These are phyloP conservation scores for Murraya paniculata DNA, from an alignment of 345 rosid genomes.

Conservation along the genomic window DNA sequence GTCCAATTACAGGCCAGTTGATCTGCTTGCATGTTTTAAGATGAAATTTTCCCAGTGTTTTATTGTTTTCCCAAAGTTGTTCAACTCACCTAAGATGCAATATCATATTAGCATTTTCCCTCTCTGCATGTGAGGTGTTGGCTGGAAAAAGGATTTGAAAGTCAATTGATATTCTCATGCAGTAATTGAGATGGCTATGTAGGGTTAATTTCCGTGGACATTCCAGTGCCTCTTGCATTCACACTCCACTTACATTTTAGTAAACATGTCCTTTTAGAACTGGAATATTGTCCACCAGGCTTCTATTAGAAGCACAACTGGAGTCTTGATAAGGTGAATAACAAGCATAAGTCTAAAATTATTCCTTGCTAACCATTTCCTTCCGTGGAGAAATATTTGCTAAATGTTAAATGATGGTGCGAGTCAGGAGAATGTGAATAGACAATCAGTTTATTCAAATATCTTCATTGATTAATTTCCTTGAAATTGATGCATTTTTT, in stretches of 20 bases:
- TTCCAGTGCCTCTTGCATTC: neutral
- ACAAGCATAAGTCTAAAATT: neutral
- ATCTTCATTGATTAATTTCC: neutral
- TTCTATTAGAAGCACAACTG: neutral
- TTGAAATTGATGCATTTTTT: neutral
- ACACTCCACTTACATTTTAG: neutral
- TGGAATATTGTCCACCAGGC: neutral
- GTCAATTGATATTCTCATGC: neutral
- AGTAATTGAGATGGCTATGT: neutral
- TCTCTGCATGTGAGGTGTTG: neutral
- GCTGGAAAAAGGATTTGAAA: neutral
- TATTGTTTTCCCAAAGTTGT: neutral
- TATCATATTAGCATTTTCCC: neutral
- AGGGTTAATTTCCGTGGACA: neutral
- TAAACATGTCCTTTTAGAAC: neutral
- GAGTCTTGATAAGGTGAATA: no score
- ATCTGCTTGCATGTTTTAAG: conserved; percentile 3
- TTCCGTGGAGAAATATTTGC: neutral
- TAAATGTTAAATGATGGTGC: neutral
- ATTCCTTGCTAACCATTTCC: neutral
- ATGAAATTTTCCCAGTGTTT: neutral
- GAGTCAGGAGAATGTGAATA: neutral
- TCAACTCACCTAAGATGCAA: neutral
- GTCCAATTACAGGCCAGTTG: neutral
- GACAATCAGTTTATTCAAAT: neutral